phyloP scores from a whole-genome alignment of 805 yeast species.

The Saccharomycopsis javanensis region DNA sequence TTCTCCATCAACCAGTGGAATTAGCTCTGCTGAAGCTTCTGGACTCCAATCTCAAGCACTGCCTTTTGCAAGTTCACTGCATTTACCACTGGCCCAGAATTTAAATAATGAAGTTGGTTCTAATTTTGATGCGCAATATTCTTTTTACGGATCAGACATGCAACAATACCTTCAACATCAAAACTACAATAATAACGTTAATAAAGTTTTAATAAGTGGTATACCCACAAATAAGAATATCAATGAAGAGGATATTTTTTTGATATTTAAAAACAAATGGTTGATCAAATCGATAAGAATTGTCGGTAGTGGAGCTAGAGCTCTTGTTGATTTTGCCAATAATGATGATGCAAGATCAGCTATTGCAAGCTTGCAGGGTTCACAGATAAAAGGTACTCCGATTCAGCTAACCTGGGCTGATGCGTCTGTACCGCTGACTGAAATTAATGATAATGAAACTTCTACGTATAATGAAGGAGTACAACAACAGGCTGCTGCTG shows the following conservation, averaged over 20 bases:
- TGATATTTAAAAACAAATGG: not conserved
- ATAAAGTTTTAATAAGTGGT: not conserved
- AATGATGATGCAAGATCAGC: conserved; percentile 72
- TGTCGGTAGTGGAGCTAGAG: conserved; percentile 36
- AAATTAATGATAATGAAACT: not conserved
- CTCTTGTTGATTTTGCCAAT: conserved; percentile 58
- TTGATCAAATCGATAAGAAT: not conserved
- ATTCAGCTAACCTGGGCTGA: conserved; percentile 62
- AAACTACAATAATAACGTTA: not conserved
- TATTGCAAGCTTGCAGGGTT: conserved; percentile 71
- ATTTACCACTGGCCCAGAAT: not conserved
- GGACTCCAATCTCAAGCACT: not conserved
- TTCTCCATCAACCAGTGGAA: not conserved
- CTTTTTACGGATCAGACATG: not conserved
- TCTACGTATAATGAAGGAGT: not conserved
- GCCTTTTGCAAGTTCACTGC: not conserved
- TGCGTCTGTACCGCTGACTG: not conserved
- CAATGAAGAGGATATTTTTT: not conserved
- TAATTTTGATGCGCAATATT: not conserved
- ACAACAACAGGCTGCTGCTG: not conserved
- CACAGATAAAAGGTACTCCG: conserved; percentile 62
- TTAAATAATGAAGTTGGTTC: not conserved
- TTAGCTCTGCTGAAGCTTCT: not conserved
- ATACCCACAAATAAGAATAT: not conserved
- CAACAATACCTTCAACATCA: not conserved